Evolutionary conservation across 106 monocot species (phyloP), one percentile per base, ranked within the genome.

Genomic region (Iris macrosiphon): DNA sequence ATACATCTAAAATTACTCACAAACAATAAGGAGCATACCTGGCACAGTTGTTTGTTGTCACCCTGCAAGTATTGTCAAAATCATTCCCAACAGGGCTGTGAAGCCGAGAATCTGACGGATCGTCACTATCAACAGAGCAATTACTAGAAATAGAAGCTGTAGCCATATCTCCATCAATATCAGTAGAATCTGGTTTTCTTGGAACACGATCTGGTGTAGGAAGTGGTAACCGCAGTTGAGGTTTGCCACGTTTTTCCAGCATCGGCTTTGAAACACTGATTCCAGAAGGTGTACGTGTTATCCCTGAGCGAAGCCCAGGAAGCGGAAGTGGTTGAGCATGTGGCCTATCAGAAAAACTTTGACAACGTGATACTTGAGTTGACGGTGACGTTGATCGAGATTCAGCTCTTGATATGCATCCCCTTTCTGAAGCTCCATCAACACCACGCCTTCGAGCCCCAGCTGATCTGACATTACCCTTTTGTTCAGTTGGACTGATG

Each of bases 301-400:
- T 67, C 8, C 53, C 62, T 31, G 76, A 61, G 4, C 58, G 54
- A 12, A 72, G 15, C 17, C 55, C 72, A 56, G 95, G 95, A 53
- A 82, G 75, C 28, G 91, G 85, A 69, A 96, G 89, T 34, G 95
- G 95, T 20, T 85, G 89, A 7, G 89, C 79, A 71, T 45, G 64
- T 25, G 78, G 70, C 38, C 75, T 76, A 74, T 77, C 89, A 23
- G 82, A 53, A 72, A 96, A 96, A 60, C 89, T 89, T 69, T 96
- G 89, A 61, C 95, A 89, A 21, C 95, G 78, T 41, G 85, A 85
- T 14, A 85, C 95, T 43, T 80, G 68, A 40, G 68, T 79, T 23
- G 89, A 85, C n/a, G 95, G 82, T 38, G 95, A 89, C 3, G 85
- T 82, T 15, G 85, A 71, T 25, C 82, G 63, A 66, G 95, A 96